Conservation (phyloP, 2,329 filamentous ascomycete species). For the Microsporum ferrugineum region DNA sequence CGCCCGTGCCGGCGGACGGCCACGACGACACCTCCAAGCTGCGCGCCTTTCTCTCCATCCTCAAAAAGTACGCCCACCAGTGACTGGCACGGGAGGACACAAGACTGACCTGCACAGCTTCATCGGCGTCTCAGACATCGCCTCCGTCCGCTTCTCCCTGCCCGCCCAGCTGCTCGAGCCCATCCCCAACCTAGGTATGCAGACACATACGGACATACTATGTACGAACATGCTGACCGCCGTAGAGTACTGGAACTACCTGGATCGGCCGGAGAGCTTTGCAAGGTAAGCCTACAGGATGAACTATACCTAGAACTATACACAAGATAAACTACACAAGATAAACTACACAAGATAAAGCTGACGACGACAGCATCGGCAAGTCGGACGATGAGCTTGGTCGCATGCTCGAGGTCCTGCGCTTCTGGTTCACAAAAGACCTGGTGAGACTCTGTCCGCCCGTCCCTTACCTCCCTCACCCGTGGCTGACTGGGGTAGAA, state of each 20-base stretch:
- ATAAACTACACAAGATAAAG: slow-evolving; percentile 23
- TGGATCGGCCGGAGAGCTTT: slow-evolving; percentile 90
- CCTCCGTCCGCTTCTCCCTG: slow-evolving; percentile 87
- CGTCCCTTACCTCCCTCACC: too few relatives aligned
- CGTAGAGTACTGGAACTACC: slow-evolving; percentile 93
- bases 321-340: too few relatives aligned
- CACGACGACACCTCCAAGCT: slow-evolving; percentile 74
- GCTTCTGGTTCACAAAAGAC: slow-evolving; percentile 99
- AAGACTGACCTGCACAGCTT: slow-evolving; percentile 48
- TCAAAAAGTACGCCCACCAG: slow-evolving; percentile 59
- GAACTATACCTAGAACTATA: neutral
- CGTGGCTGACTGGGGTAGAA: slow-evolving; percentile 45
- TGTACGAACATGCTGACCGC: slow-evolving; percentile 6
- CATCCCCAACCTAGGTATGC: slow-evolving; percentile 70
- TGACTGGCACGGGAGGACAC: neutral
- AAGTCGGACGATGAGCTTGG: slow-evolving; percentile 84
- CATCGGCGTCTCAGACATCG: slow-evolving; percentile 91
- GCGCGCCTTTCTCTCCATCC: slow-evolving; percentile 73
- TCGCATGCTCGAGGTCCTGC: slow-evolving; percentile 85
- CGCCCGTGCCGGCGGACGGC: neutral
- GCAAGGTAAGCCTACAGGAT: slow-evolving; percentile 39
- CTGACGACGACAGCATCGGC: slow-evolving; percentile 49
- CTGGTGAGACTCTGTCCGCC: slow-evolving; percentile 40
- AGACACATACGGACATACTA: neutral
- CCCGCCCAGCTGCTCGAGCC: slow-evolving; percentile 92